These are phyloP conservation scores for Diaporthe vexans DNA, from an alignment of 2,329 filamentous ascomycete species.

Conservation along the genomic window DNA sequence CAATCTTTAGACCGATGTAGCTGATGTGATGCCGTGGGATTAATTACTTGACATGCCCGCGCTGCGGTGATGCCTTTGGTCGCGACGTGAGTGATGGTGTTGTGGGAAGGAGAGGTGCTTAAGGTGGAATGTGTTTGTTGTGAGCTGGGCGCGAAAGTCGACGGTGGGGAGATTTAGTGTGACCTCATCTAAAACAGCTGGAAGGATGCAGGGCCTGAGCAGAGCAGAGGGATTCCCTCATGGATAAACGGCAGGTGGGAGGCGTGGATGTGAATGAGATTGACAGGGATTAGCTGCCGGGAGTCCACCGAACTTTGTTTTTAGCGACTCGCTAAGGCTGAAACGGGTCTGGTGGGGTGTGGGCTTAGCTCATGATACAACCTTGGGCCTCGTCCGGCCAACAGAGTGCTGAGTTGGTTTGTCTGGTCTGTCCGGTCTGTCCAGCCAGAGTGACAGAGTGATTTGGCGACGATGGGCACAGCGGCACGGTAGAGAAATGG, in stretches of 20 bases:
- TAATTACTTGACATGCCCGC: background rate
- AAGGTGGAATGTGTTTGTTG: conserved; percentile 28
- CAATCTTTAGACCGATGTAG: background rate
- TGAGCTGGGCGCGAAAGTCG: background rate
- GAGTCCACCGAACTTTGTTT: conserved; percentile 20
- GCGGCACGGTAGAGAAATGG: background rate
- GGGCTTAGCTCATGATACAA: background rate
- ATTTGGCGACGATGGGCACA: background rate
- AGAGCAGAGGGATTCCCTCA: background rate
- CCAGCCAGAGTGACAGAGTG: background rate
- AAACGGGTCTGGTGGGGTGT: conserved; percentile 26
- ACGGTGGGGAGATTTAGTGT: conserved; percentile 32
- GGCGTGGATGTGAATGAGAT: conserved; percentile 2
- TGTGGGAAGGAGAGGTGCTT: background rate
- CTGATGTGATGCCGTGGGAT: background rate
- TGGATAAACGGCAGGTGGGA: conserved; percentile 15
- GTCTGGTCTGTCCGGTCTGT: background rate
- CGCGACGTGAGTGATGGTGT: background rate
- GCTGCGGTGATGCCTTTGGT: background rate
- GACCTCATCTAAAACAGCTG: conserved; percentile 33
- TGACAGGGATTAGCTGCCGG: conserved; percentile 28
- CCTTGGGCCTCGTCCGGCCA: background rate
- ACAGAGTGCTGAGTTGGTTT: background rate
- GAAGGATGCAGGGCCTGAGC: background rate
- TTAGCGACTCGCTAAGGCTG: conserved; percentile 30